Evolutionary conservation across 352 stramenopile genomes (phyloP), one percentile per base, ranked within the genome.

Genomic region (Globisporangium abappressorium): DNA sequence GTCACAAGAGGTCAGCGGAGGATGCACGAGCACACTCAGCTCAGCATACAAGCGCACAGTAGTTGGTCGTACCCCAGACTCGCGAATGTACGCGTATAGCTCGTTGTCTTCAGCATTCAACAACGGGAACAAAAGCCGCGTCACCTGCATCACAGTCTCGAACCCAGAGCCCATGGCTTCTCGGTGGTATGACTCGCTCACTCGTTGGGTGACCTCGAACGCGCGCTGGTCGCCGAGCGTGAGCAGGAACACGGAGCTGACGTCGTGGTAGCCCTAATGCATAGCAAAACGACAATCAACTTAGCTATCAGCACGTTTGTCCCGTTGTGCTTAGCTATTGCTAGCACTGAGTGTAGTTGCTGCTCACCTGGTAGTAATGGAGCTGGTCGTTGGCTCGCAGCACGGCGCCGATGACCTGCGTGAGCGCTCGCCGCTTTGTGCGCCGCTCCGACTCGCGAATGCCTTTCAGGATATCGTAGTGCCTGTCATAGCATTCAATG

Each of bases 231-330:
- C 80, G 47, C 91, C 92, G 22, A 95, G 57, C n/a, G 82, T 84
- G 34, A 95, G 65, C 34, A 93, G 66, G 57, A 95, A 93, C 26
- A 97, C 84, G 22, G 89, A 95, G 30, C 86, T 88, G 22, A 98
- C 86, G 74, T 98, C 95, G 74, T 98, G 94, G 74, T 96, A 98
- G 34, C 95, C 95, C 85, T 69, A 15, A 22, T 3, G 3, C 15
- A 38, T 26, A 41, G 58, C 22, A n/a, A 38, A 20, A 22, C 33
- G 30, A 8, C 30, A 34, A 34, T 34, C 30, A 20, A 24, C 34
- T 57, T 4, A 34, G 20, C 46, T 14, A 54, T 24, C 51, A 41
- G 34, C 11, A 11, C 3, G 3, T 9, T 12, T 14, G 34, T 3
- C 9, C 2, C 11, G 34, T 41, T 41, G n/a, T 41, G 28, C 53